Evolutionary conservation across 805 yeast genomes (phyloP), one percentile per base, ranked within the genome.

Genomic region (Yueomyces sinensis): DNA sequence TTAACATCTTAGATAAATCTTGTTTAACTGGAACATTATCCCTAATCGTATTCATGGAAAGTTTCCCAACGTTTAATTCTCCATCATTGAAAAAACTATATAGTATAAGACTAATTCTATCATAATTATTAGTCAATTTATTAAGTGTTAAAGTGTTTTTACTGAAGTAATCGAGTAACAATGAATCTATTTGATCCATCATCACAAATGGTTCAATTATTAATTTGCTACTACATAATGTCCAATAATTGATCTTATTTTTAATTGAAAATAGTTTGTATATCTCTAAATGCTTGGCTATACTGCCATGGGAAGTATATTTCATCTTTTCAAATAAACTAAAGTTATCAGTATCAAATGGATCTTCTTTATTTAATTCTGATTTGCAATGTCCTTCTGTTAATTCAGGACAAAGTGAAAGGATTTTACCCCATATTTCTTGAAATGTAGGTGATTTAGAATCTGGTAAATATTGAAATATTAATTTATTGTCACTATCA

Each of bases 11-110:
- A 5, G 62, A 49, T 3, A 62, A 38, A 22, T 59, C 56, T 6
- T 49, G 40, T 30, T 56, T 54, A 29, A 45, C 67, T 7, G 94
- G 93, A 0, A 86, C 75, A 9, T 76, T 55, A 35, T 80, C 89
- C 34, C 74, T 63, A 25, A 89, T 52, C 32, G 72, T 68, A 51
- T 83, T 52, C 16, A 36, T 38, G 28, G 82, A 41, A 35, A 74
- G 62, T 42, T 86, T 94, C 0, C 84, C 74, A 32, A 71, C 61
- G 41, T 70, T 71, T 2, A 95, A 94, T 24, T 68, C 64, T 3
- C 89, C 87, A 28, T 73, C 76, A 44, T 83, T 94, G 13, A 86
- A 49, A 74, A 82, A 72, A 49, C 82, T 91, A 47, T 75, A 79
- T 40, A 87, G 58, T 27, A 89, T 56, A 45, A 84, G 61, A 23